Percentiles rank a stretch among this genome's conserved stretches.
Evolutionary conservation across 768 basidiomycete species (phyloP).

Genomic region (Hortiboletus campestris): DNA sequence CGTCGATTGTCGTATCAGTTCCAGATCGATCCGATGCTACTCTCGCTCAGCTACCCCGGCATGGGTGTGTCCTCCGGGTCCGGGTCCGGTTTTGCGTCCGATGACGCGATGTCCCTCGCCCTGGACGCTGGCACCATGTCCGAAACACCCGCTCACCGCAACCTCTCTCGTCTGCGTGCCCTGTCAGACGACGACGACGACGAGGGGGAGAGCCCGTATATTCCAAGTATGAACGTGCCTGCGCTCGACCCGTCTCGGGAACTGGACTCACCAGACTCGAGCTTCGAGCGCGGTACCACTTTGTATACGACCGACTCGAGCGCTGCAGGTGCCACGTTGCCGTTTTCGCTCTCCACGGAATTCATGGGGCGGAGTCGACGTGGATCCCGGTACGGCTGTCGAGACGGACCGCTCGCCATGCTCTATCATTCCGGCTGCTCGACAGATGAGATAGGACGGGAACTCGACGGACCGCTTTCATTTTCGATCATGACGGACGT

Average conservation of each 20-base stretch:
- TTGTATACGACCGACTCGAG: neutral
- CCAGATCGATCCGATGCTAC: conserved; percentile 29
- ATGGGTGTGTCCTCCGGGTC: neutral
- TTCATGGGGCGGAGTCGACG: neutral
- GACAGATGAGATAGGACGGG: conserved; percentile 4
- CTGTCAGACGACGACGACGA: neutral
- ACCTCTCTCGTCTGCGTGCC: neutral
- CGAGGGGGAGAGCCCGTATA: neutral
- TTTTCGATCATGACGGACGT: conserved; percentile 3
- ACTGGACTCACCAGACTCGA: neutral
- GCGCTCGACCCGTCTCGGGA: neutral
- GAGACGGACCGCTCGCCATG: conserved; percentile 2
- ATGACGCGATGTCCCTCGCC: neutral
- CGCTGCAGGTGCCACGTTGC: neutral
- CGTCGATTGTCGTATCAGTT: neutral
- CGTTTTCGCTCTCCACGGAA: conserved; percentile 1
- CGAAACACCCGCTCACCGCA: neutral
- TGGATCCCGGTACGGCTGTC: neutral
- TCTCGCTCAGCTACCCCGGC: conserved; percentile 16
- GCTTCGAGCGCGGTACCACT: neutral
- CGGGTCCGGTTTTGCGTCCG: neutral
- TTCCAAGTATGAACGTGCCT: neutral
- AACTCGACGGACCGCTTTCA: conserved; percentile 4
- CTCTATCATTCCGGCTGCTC: neutral
- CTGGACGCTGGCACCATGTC: neutral